Evolutionary conservation across 2,329 filamentous ascomycete genomes (phyloP).

Genomic region (Zymoseptoria ardabiliae): DNA sequence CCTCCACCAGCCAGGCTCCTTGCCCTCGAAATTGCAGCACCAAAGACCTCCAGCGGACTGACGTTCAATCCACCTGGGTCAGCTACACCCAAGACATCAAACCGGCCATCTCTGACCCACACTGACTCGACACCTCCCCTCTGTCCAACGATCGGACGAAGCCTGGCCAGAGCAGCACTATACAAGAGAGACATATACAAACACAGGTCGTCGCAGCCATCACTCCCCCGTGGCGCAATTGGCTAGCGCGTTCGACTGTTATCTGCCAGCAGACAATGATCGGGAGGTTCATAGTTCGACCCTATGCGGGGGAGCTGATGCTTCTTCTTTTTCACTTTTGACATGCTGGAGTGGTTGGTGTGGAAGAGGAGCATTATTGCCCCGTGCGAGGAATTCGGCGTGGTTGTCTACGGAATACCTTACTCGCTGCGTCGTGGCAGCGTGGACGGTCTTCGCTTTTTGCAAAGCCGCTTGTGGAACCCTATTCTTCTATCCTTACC

Average conservation of each 20-base stretch:
- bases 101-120: background rate
- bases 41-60: background rate
- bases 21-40: background rate
- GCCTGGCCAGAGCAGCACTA: background rate
- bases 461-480: background rate
- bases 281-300: constrained; percentile 19
- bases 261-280: constrained; percentile 4
- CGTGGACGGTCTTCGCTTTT: background rate
- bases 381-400: background rate
- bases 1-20: background rate
- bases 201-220: background rate
- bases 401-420: background rate
- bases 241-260: constrained; percentile 22
- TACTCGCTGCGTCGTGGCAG: background rate
- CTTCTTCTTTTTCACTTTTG: no score
- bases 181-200: background rate
- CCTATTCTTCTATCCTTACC: background rate
- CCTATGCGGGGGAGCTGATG: constrained; percentile 9
- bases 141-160: no score
- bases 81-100: background rate
- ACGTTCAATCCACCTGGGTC: background rate
- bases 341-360: no score
- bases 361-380: no score
- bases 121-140: no score
- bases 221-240: constrained; percentile 12